Evolutionary conservation across 352 stramenopile genomes (phyloP).

Genomic region (Globisporangium middletonii): DNA sequence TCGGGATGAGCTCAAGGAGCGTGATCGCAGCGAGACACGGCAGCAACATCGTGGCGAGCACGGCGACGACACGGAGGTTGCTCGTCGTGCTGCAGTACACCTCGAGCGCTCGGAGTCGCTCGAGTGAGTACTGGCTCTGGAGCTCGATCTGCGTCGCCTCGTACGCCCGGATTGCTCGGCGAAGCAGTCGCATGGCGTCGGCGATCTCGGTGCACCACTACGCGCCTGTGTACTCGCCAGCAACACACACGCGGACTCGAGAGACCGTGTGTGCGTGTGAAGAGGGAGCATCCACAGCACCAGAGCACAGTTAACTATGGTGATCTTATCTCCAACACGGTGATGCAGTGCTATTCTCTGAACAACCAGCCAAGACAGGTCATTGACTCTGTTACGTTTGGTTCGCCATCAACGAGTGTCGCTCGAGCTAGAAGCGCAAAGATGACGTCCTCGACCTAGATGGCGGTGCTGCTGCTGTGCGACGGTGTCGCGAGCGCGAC

Average conservation of each 20-base stretch:
- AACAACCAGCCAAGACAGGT: no score
- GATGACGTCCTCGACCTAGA: no score
- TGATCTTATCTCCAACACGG: no score
- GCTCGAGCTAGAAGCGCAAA: no score
- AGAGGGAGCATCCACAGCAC: no score
- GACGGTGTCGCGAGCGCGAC: constrained; percentile 31
- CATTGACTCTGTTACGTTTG: no score
- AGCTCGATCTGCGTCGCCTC: background rate
- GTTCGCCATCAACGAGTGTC: no score
- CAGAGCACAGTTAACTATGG: no score
- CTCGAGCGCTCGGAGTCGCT: background rate
- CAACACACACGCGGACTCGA: no score
- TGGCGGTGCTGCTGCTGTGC: background rate
- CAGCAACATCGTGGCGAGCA: constrained; percentile 5
- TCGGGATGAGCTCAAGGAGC: constrained; percentile 16
- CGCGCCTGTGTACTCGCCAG: no score
- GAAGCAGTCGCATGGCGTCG: background rate
- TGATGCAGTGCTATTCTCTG: no score
- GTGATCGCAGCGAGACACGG: constrained; percentile 12
- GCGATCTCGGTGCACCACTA: background rate
- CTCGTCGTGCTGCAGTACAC: constrained; percentile 1
- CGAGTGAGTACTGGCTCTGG: background rate
- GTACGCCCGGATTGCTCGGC: background rate
- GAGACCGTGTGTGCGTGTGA: no score
- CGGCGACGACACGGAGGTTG: background rate